Evolutionary conservation across 164 flowering plant species (phyloP).

Genomic region (Akebia trifoliata): DNA sequence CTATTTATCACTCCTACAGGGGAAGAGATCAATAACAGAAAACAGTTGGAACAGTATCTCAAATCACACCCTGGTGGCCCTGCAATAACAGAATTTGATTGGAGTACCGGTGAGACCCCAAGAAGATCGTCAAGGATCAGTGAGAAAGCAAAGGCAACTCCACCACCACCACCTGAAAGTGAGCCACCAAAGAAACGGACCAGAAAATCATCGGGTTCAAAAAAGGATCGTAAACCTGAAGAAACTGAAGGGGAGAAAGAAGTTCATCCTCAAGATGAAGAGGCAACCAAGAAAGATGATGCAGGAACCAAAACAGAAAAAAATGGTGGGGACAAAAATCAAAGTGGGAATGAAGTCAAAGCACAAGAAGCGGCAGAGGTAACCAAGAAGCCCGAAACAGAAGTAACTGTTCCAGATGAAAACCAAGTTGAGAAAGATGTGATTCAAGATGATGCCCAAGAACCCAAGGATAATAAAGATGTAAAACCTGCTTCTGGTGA

Average conservation of each 20-base stretch:
- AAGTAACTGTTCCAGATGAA: too few species aligned
- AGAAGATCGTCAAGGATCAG: slow-evolving; percentile 81
- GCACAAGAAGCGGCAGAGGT: neutral
- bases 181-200: slow-evolving; percentile 46
- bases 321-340: neutral
- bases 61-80: slow-evolving; percentile 72
- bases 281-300: slow-evolving; percentile 12
- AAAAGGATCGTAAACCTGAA: slow-evolving; percentile 36
- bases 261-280: too few species aligned
- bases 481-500: neutral
- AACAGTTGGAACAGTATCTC: slow-evolving; percentile 72
- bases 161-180: slow-evolving; percentile 40
- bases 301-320: slow-evolving; percentile 8
- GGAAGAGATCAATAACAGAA: slow-evolving; percentile 59
- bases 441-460: neutral
- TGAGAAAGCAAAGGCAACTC: slow-evolving; percentile 56
- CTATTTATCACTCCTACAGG: slow-evolving; percentile 73
- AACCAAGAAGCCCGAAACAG: neutral
- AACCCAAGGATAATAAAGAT: neutral
- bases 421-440: slow-evolving; percentile 2
- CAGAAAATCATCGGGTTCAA: slow-evolving; percentile 34
- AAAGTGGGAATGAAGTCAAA: slow-evolving; percentile 1
- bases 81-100: slow-evolving; percentile 60
- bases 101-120: slow-evolving; percentile 88
- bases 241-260: slow-evolving; percentile 29